Conservation (phyloP, 2,329 filamentous ascomycete genomes). For the Pestalotiopsis sp. region DNA sequence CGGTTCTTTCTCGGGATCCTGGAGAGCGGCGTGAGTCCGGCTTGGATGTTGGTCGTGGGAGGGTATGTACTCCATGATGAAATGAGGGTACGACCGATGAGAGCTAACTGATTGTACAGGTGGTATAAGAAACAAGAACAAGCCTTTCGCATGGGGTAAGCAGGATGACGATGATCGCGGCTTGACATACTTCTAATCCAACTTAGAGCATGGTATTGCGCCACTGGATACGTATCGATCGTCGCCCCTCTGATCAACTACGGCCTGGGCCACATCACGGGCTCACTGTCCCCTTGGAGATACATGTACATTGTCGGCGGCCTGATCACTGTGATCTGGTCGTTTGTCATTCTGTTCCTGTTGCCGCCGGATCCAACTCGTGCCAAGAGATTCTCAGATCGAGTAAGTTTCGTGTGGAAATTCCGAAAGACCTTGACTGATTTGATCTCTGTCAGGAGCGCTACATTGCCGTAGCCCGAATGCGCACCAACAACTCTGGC, state of each 20-base stretch:
- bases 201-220: background rate
- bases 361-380: background rate
- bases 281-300: constrained; percentile 30
- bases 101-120: background rate
- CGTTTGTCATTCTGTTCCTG: background rate
- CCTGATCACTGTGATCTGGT: constrained; percentile 26
- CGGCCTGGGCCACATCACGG: constrained; percentile 33
- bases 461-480: constrained; percentile 17
- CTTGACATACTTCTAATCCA: background rate
- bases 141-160: background rate
- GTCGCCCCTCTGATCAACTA: constrained; percentile 35
- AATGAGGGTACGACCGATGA: background rate
- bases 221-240: constrained; percentile 12
- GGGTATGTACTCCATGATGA: background rate
- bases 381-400: constrained; percentile 12
- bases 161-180: background rate
- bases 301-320: constrained; percentile 38
- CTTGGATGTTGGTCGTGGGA: constrained; percentile 1
- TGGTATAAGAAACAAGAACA: constrained; percentile 6
- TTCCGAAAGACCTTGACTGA: background rate
- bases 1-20: constrained; percentile 39
- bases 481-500: constrained; percentile 20
- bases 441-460: background rate
- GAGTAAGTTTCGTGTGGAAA: background rate
- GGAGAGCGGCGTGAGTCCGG: constrained; percentile 30